Evolutionary conservation across 768 basidiomycete genomes (phyloP), one percentile per base, ranked within the genome.

Genomic region (Agrocybe chaxingu): DNA sequence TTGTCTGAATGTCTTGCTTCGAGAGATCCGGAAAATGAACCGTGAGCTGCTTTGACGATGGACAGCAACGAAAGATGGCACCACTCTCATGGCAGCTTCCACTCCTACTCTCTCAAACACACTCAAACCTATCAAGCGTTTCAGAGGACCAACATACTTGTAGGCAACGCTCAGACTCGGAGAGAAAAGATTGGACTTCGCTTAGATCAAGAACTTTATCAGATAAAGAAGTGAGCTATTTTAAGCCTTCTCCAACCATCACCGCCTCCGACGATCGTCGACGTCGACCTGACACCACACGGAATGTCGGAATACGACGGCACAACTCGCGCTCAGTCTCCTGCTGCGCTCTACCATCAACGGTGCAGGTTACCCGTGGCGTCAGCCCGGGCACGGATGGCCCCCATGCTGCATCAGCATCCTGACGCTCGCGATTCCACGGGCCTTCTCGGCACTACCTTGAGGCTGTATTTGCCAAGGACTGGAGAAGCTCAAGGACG

Each of bases 301-400:
- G 50, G 12, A 13, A 85, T 88, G 85, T 85, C 85, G 30, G 87
- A 89, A 0, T 92, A 92, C 70, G 87, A 88, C 10, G 68, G 77
- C 4, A 81, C 90, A 48, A 64, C 55, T 60, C 73, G 56, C 62
- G 61, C 55, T 16, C 52, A 45, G n/a, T 57, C 47, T 42, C 24
- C 5, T 24, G 48, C 43, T 38, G 60, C 54, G 12, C 60, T 41
- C 71, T 81, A 24, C 72, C 80, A 1, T 61, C 80, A 6, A 81
- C 80, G 2, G 57, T 75, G 39, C 84, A 83, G 75, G 57, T 40
- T 49, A 42, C 66, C 61, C 42, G 60, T 70, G 24, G 24, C 24
- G 24, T 5, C 5, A 24, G 24, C 24, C 5, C 24, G 24, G 24
- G 24, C 35, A 50, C 32, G 35, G 31, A 38, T 24, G 45, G 24